These are phyloP conservation scores for Paraurostyla sp. DNA, from an alignment of 73 alveolate genomes.

Conservation along the genomic window DNA sequence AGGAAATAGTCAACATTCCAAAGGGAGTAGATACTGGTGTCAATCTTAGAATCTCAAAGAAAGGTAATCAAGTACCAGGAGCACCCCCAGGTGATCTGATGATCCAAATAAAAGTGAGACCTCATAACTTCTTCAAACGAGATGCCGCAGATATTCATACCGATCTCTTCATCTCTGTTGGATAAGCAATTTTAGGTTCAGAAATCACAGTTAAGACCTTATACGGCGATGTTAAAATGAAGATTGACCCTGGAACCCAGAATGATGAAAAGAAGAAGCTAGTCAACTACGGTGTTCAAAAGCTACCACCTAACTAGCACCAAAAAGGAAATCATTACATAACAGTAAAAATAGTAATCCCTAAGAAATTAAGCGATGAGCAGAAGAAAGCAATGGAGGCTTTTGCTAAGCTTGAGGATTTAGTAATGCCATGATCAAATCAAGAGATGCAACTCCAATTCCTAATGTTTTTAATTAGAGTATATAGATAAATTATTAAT, in stretches of 20 bases:
- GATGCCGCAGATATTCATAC: constrained; percentile 89
- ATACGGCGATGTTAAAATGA: constrained; percentile 78
- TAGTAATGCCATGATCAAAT: constrained; percentile 8
- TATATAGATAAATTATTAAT: no score
- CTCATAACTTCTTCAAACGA: constrained; percentile 82
- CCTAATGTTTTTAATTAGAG: no score
- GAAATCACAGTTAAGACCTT: constrained; percentile 80
- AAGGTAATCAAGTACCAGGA: constrained; percentile 80
- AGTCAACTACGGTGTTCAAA: constrained; percentile 68
- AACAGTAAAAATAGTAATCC: constrained; percentile 68
- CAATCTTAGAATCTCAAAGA: constrained; percentile 82
- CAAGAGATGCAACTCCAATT: no score
- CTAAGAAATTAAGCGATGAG: constrained; percentile 55
- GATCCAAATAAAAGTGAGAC: constrained; percentile 78
- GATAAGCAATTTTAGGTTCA: constrained; percentile 89
- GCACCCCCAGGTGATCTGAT: constrained; percentile 92
- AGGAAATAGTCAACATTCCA: constrained; percentile 86
- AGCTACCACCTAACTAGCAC: constrained; percentile 73
- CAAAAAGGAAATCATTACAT: constrained; percentile 78
- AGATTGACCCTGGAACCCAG: constrained; percentile 85
- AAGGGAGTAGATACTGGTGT: constrained; percentile 90
- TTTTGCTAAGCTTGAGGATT: constrained; percentile 63
- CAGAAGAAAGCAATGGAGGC: constrained; percentile 54
- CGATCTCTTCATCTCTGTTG: constrained; percentile 66
- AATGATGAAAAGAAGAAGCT: constrained; percentile 83